Evolutionary conservation across 164 flowering plant species (phyloP).

Genomic region (Chloranthus sessilifolius): DNA sequence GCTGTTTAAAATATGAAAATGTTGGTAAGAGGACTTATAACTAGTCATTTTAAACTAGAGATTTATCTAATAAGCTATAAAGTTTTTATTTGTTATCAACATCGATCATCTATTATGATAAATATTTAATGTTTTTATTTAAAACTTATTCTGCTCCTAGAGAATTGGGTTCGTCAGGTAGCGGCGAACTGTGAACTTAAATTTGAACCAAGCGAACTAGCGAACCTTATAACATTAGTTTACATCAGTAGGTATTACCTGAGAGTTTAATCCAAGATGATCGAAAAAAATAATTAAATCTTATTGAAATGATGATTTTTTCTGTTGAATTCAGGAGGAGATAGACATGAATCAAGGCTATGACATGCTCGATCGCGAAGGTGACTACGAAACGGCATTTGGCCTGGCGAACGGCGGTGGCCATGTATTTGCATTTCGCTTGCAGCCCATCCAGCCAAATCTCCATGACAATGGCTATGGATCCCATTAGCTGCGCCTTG

Average conservation of each 20-base stretch:
- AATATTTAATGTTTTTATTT: too few relatives aligned
- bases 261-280: too few relatives aligned
- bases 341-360: slow-evolving; percentile 26
- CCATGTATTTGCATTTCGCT: slow-evolving; percentile 30
- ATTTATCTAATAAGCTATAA: too few relatives aligned
- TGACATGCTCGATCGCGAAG: slow-evolving; percentile 26
- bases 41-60: too few relatives aligned
- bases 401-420: slow-evolving; percentile 30
- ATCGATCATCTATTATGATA: too few relatives aligned
- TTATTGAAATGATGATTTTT: not conserved
- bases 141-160: not conserved
- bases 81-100: too few relatives aligned
- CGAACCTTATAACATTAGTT: too few relatives aligned
- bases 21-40: too few relatives aligned
- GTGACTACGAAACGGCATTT: slow-evolving; percentile 27
- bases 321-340: slow-evolving; percentile 26
- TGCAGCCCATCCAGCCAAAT: slow-evolving; percentile 27
- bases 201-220: too few relatives aligned
- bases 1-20: too few relatives aligned
- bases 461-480: slow-evolving; percentile 27
- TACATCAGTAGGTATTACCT: not conserved
- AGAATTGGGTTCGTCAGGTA: too few relatives aligned
- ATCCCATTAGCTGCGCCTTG: slow-evolving; percentile 36
- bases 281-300: not conserved
- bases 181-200: too few relatives aligned